Conservation (phyloP, 805 yeast species). For the Wickerhamiella domercqiae region DNA sequence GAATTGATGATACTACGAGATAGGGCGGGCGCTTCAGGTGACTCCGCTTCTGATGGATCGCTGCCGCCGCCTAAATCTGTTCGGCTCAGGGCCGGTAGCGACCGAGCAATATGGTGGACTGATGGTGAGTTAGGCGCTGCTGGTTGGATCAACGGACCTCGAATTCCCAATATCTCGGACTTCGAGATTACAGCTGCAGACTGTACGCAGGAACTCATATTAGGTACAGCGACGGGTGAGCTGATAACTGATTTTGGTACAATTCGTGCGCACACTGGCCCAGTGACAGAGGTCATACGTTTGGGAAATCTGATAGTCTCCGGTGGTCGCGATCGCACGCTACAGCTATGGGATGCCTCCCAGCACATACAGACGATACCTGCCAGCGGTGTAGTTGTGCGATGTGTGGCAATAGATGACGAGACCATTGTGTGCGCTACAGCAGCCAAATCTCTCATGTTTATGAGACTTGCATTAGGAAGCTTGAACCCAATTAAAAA, state of each 20-base stretch:
- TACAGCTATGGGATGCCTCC: too few relatives aligned
- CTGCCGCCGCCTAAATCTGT: too few relatives aligned
- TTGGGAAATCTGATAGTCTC: neutral
- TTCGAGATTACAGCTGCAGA: neutral
- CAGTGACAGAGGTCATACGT: constrained; percentile 15
- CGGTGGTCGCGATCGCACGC: neutral
- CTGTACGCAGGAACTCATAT: constrained; percentile 1
- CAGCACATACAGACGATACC: neutral
- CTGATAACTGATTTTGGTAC: constrained; percentile 3
- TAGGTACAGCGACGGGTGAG: constrained; percentile 9
- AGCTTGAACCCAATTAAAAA: constrained; percentile 30
- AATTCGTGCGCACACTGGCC: constrained; percentile 14
- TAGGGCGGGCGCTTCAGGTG: too few relatives aligned
- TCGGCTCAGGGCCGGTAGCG: too few relatives aligned
- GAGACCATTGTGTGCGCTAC: constrained; percentile 37
- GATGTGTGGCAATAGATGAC: neutral
- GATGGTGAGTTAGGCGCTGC: too few relatives aligned
- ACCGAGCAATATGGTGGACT: too few relatives aligned
- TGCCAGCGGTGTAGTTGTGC: neutral
- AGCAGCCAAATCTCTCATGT: constrained; percentile 43
- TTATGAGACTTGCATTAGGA: constrained; percentile 30
- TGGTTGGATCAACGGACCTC: too few relatives aligned
- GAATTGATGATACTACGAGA: too few relatives aligned
- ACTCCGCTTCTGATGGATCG: too few relatives aligned
- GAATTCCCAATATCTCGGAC: too few relatives aligned